phyloP scores from a whole-genome alignment of 2,329 filamentous ascomycete species.

The Colletotrichum higginsianum region DNA sequence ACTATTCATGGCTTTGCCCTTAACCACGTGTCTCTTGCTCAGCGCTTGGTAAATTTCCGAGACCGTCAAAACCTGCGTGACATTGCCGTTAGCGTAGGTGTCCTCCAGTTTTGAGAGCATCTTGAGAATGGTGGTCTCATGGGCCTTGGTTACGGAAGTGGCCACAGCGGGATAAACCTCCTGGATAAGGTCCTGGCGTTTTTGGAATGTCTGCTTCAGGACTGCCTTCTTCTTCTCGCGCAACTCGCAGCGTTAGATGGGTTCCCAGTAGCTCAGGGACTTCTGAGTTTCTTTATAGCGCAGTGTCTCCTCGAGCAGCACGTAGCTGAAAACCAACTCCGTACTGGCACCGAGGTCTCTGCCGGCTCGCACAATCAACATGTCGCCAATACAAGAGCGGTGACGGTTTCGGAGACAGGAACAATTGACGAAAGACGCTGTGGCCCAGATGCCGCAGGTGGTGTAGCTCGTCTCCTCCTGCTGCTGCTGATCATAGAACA shows the following conservation, averaged over 20 bases:
- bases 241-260: slow-evolving; percentile 58
- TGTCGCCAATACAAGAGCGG: slow-evolving; percentile 68
- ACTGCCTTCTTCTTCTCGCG: slow-evolving; percentile 52
- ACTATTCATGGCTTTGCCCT: slow-evolving; percentile 25
- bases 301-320: slow-evolving; percentile 40
- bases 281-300: slow-evolving; percentile 51
- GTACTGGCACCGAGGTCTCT: slow-evolving; percentile 58
- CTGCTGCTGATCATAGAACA: not conserved
- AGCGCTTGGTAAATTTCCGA: slow-evolving; percentile 45
- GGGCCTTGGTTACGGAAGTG: not conserved
- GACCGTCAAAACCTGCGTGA: slow-evolving; percentile 42
- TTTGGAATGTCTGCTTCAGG: slow-evolving; percentile 23
- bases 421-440: slow-evolving; percentile 68
- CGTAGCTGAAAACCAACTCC: slow-evolving; percentile 63
- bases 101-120: slow-evolving; percentile 46
- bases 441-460: slow-evolving; percentile 62
- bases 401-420: slow-evolving; percentile 62
- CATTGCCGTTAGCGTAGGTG: slow-evolving; percentile 40
- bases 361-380: slow-evolving; percentile 65
- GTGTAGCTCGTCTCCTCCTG: slow-evolving; percentile 25
- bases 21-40: slow-evolving; percentile 1
- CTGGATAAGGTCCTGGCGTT: slow-evolving; percentile 39
- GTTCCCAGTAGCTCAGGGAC: slow-evolving; percentile 55
- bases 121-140: slow-evolving; percentile 23
- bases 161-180: not conserved